These are phyloP conservation scores for Wilcoxina mikolae DNA, from an alignment of 495 filamentous ascomycete species.

Conservation along the genomic window DNA sequence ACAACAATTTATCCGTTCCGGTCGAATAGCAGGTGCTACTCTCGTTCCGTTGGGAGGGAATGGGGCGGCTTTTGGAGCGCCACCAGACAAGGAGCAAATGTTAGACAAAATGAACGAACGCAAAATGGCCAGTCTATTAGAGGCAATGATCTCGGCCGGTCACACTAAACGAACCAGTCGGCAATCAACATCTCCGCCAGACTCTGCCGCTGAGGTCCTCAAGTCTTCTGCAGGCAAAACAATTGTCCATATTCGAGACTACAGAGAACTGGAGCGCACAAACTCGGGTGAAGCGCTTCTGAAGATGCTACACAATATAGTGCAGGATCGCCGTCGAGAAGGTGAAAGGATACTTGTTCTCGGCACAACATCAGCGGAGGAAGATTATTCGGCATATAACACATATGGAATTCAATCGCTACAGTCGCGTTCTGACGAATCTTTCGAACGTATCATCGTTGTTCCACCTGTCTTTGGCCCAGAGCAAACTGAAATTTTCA, in stretches of 20 bases:
- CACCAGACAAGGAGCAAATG: conserved; percentile 2
- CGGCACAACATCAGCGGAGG: conserved; percentile 48
- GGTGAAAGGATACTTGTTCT: conserved; percentile 63
- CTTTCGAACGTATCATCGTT: conserved; percentile 41
- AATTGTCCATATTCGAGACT: conserved; percentile 74
- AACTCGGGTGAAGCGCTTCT: conserved; percentile 49
- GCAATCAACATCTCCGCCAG: background rate
- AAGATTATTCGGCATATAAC: conserved; percentile 30
- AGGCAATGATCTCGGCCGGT: conserved; percentile 27
- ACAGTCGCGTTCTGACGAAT: conserved; percentile 31
- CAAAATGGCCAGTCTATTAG: conserved; percentile 28
- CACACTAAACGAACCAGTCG: conserved; percentile 18
- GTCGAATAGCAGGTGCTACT: conserved; percentile 13
- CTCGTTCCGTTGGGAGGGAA: too few species aligned
- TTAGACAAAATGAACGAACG: conserved; percentile 25
- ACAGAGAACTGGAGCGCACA: conserved; percentile 53
- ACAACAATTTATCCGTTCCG: conserved; percentile 13
- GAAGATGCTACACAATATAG: conserved; percentile 48
- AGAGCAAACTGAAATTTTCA: conserved; percentile 14
- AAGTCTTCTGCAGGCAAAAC: conserved; percentile 12
- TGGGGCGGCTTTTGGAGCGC: conserved; percentile 1
- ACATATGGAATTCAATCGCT: conserved; percentile 38
- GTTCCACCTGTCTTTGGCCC: conserved; percentile 29
- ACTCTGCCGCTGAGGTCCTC: background rate
- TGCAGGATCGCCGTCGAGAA: conserved; percentile 50